Percentiles rank a stretch among this genome's conserved stretches.
phyloP scores from a whole-genome alignment of 2,329 filamentous ascomycete genomes.

The Trichothecium sympodiale region DNA sequence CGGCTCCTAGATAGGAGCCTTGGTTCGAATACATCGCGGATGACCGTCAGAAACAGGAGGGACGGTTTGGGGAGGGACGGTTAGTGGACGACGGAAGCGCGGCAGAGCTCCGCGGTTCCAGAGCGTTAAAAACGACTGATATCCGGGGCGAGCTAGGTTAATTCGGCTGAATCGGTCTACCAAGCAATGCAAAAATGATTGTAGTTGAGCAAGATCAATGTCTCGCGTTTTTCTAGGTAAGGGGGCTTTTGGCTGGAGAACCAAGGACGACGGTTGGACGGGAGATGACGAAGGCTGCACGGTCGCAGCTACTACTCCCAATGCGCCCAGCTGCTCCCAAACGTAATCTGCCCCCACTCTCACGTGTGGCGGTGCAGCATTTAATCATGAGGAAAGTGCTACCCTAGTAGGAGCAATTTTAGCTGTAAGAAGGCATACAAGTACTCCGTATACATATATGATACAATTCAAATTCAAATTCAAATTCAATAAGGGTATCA shows the following conservation, averaged over 20 bases:
- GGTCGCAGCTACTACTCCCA: no score
- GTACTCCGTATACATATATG: no score
- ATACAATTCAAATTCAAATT: conserved; percentile 1
- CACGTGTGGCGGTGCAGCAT: no score
- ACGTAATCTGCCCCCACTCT: no score
- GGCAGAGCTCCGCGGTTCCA: conserved; percentile 7
- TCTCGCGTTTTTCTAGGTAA: not conserved
- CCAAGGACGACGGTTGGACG: not conserved
- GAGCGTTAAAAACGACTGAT: not conserved
- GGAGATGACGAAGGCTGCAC: conserved; percentile 7
- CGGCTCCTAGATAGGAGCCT: conserved; percentile 74
- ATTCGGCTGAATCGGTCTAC: no score
- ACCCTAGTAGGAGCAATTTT: no score
- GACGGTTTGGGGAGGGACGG: not conserved
- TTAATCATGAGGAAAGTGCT: no score
- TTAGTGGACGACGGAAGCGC: conserved; percentile 14
- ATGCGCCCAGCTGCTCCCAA: no score
- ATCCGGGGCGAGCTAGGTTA: conserved; percentile 1
- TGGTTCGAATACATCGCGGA: conserved; percentile 76
- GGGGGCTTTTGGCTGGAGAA: not conserved
- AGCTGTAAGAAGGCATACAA: no score
- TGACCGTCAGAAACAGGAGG: not conserved
- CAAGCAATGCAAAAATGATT: no score
- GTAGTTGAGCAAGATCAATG: not conserved
- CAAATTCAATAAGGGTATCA: no score